Evolutionary conservation across 2,329 filamentous ascomycete genomes (phyloP), one percentile per base, ranked within the genome.

Genomic region (Colletotrichum tropicale): DNA sequence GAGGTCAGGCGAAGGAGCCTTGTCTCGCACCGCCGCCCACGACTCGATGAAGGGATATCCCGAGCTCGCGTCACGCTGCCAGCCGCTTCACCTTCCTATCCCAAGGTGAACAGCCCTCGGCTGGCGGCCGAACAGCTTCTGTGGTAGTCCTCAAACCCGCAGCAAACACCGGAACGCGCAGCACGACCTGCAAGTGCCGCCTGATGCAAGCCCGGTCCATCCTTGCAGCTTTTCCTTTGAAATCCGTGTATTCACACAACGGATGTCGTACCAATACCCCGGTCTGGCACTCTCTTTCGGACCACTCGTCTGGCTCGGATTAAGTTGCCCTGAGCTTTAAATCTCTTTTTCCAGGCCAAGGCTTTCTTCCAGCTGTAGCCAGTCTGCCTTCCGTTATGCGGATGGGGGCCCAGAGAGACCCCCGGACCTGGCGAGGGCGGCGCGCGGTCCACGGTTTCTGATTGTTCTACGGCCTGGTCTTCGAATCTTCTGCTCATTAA

Each of bases 31-130:
- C 18, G n/a, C 28, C 24, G 38, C 38, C 69, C 30, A n/a, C 13
- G 56, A 52, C 43, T 52, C 43, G 43, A 52, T 21, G 58, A 52
- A 72, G 43, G 73, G 70, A 73, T 73, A 68, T 32, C 73, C 70
- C 72, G 32, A 75, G 72, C 69, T 55, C 72, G n/a, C 38, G 28
- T 73, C 73, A 75, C 70, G 56, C 69, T 71, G 36, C 64, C 62
- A 15, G 21, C 55, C 28, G 62, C 24, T 61, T 66, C 69, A 56
- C 69, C 62, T 60, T 60, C 30, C 10, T 21, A 34, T 32, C 18
- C 16, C 18, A 60, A 38, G 61, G 34, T 24, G 38, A 36, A 34
- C 62, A 48, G 7, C 66, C 36, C 36, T 69, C 64, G 71, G 56
- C 65, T 55, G 32, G 52, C 60, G 26, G 38, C 55, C 62, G 24